Base-by-base conservation (phyloP, 768 basidiomycete species). In the Panus rudis region DNA sequence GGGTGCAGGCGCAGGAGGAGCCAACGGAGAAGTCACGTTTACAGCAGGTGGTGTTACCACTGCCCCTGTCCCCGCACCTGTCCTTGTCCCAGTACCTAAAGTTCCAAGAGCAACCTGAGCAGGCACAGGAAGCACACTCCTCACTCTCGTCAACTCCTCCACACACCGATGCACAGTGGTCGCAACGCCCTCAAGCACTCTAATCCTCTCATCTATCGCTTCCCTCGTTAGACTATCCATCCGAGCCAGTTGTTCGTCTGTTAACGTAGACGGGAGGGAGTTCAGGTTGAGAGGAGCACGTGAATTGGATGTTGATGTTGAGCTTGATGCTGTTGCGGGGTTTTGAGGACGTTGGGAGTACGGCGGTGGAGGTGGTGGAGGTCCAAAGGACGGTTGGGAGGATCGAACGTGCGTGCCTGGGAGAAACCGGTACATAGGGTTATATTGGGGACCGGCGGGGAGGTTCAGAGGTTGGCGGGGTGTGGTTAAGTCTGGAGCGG, bases 201-300 rank as follows among this genome's bases (percentile, higher is more conserved):
- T 71, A 48, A 97, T 62, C 42, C 90, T 76, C 53, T 92, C 89
- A 51, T 92, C 88, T 38, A 96, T 84, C 5, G 84, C 84, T 51
- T 87, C 84, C 42, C 86, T 69, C 21, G 87, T 89, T 28, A 82
- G 57, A 21, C 54, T 64, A 49, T 91, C 86, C 62, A 91, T 64
- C 16, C 70, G 62, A 14, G 71, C 65, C 11, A 92, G 67, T 52
- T 90, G 84, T 30, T 75, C 75, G 13, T 79, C 76, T 4, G 72
- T 78, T 43, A 79, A 54, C 25, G 64, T 65, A 8, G 69, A 59
- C 17, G 79, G 78, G 23, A 76, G 58, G 16, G 49, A 40, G 8
- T 41, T 14, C 37, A 61, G 38, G 39, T 64, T 64, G 40, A 23
- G 45, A 34, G 20, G 48, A 35, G 25, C 52, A 17, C 38, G 43